phyloP scores from a whole-genome alignment of 139 green algal species.

The Limnomonas spitsbergensis region DNA sequence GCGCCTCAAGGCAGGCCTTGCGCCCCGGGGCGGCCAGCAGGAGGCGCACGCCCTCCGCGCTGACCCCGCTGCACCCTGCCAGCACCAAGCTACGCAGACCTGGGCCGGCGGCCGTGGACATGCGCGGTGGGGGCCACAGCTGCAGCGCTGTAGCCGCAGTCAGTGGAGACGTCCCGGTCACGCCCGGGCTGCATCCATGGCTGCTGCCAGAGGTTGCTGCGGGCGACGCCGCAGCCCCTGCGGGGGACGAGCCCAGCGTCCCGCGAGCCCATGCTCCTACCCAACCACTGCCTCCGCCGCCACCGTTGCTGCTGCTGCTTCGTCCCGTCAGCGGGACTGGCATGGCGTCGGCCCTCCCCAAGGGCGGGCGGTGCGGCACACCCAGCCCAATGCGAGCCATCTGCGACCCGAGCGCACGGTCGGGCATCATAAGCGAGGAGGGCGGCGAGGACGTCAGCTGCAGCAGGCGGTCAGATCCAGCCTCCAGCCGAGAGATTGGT shows the following conservation, averaged over 20 bases:
- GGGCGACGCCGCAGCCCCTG: neutral
- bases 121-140: neutral
- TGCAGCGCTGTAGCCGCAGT: neutral
- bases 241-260: neutral
- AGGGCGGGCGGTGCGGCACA: neutral
- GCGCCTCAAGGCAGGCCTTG: slow-evolving; percentile 31
- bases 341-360: too few relatives aligned
- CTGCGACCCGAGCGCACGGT: neutral
- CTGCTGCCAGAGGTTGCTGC: neutral
- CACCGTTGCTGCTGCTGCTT: neutral
- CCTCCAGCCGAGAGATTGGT: neutral
- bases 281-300: neutral
- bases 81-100: neutral
- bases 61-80: slow-evolving; percentile 30
- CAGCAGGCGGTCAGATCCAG: neutral
- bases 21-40: slow-evolving; percentile 25
- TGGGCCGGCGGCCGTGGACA: neutral
- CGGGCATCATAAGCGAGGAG: slow-evolving; percentile 3
- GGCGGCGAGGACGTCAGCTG: neutral
- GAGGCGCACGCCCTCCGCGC: slow-evolving; percentile 26
- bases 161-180: neutral
- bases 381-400: neutral
- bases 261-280: neutral
- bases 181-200: neutral
- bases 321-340: too few relatives aligned